phyloP scores from a whole-genome alignment of 177 flowering plant species.

The Tripterygium wilfordii region DNA sequence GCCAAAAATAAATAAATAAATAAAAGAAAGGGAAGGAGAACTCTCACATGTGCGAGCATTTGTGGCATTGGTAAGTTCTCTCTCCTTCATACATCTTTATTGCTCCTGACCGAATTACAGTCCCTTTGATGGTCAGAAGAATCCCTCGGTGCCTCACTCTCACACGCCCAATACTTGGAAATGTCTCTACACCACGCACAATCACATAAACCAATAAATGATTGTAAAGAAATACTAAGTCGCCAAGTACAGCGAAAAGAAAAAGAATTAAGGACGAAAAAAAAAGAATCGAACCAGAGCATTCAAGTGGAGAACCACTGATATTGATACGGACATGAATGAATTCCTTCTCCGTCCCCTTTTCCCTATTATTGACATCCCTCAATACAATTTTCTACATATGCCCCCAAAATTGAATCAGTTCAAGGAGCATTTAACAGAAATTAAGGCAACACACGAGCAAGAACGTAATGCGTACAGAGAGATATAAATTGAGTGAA shows the following conservation, averaged over 20 bases:
- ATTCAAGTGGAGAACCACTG: constrained; percentile 64
- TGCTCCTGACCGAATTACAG: constrained; percentile 84
- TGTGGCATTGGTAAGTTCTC: constrained; percentile 64
- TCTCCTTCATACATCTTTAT: constrained; percentile 95
- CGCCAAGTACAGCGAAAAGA: neutral
- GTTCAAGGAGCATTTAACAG: neutral
- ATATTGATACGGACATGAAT: constrained; percentile 70
- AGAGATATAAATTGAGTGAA: neutral
- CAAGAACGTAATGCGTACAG: neutral
- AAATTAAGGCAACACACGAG: neutral
- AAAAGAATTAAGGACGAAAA: neutral
- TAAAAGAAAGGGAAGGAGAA: neutral
- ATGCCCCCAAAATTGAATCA: neutral
- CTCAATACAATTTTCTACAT: constrained; percentile 30
- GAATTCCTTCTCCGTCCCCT: constrained; percentile 40
- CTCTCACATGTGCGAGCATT: constrained; percentile 71
- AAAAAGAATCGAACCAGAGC: constrained; percentile 46
- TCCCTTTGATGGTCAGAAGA: constrained; percentile 83
- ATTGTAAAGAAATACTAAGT: neutral
- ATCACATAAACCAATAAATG: constrained; percentile 3
- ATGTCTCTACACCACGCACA: constrained; percentile 43
- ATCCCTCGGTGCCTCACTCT: constrained; percentile 86
- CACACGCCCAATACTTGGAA: constrained; percentile 83
- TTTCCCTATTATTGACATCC: constrained; percentile 19
- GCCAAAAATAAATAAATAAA: neutral